Conservation (phyloP, 805 yeast genomes). For the Schwanniomyces sp. region DNA sequence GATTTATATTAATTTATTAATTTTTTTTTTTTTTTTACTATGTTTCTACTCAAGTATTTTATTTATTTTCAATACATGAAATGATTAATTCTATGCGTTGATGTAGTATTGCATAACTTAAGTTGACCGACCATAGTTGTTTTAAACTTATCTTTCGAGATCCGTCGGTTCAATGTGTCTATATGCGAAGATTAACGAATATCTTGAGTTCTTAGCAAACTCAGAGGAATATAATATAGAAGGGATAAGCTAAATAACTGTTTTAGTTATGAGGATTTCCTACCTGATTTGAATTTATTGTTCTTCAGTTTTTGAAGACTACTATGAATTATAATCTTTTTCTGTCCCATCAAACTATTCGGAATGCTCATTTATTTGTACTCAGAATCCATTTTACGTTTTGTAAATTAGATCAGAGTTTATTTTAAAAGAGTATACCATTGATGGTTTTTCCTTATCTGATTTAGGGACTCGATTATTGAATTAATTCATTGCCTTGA, state of each 20-base stretch:
- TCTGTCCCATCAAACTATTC: background rate
- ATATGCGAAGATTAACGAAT: slow-evolving; percentile 39
- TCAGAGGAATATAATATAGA: slow-evolving; percentile 7
- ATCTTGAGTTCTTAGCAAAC: slow-evolving; percentile 1
- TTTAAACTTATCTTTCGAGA: slow-evolving; percentile 24
- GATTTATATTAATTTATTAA: background rate
- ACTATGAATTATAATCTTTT: background rate
- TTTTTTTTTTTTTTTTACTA: background rate
- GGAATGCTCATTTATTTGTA: background rate
- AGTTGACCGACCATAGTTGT: slow-evolving; percentile 42
- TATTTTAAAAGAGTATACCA: background rate
- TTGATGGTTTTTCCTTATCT: slow-evolving; percentile 4
- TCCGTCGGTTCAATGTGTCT: slow-evolving; percentile 50
- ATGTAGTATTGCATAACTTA: slow-evolving; percentile 39
- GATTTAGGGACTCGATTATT: background rate
- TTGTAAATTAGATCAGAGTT: background rate
- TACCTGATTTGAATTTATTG: background rate
- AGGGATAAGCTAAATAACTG: background rate
- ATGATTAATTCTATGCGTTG: background rate
- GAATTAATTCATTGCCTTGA: background rate
- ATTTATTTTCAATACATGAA: background rate
- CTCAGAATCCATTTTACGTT: background rate
- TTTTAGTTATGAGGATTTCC: background rate
- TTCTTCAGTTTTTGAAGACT: background rate
- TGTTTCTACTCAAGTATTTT: too few species aligned